Conservation (phyloP, 306 rosid species). For the Castanea sativa region DNA sequence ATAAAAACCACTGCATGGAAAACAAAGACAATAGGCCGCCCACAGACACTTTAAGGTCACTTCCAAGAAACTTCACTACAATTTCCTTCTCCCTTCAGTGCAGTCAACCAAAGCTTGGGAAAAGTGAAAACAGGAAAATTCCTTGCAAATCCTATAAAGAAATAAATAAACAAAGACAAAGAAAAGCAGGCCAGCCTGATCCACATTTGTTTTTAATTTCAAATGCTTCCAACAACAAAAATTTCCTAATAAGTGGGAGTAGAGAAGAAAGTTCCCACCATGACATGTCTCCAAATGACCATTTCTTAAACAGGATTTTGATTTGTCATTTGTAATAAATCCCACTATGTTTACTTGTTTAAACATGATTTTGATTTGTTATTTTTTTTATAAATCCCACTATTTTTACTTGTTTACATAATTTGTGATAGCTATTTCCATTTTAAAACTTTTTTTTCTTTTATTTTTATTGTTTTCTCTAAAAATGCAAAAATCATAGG, state of each 20-base stretch:
- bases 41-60: neutral
- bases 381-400: no score
- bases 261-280: constrained; percentile 31
- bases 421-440: no score
- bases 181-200: constrained; percentile 29
- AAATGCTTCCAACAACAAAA: neutral
- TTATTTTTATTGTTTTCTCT: no score
- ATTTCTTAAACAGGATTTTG: no score
- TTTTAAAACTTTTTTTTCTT: no score
- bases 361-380: no score
- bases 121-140: neutral
- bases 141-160: neutral
- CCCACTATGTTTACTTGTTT: no score
- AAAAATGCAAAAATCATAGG: no score
- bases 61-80: constrained; percentile 20
- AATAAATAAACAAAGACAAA: constrained; percentile 2
- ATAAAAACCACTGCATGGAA: neutral
- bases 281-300: constrained; percentile 11
- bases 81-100: neutral
- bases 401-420: no score
- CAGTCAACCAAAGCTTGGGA: neutral
- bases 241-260: neutral
- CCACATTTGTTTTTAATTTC: neutral
- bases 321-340: no score
- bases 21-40: neutral